These are phyloP conservation scores for Echinosophora koreensis DNA, from an alignment of 306 rosid species.

Conservation along the genomic window DNA sequence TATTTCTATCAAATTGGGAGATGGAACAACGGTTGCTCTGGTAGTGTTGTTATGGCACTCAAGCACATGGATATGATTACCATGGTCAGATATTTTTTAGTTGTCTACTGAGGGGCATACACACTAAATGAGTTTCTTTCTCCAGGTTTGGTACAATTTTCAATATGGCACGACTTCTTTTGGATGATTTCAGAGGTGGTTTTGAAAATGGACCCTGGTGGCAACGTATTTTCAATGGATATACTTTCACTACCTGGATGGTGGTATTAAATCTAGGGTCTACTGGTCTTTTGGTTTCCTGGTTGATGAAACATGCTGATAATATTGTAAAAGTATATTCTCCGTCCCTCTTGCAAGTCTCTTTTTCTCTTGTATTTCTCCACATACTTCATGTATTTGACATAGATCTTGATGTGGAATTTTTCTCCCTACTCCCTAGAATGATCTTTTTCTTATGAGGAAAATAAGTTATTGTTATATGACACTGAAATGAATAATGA, in stretches of 20 bases:
- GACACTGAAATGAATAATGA: conserved; percentile 27
- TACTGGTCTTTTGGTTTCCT: conserved; percentile 92
- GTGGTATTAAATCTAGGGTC: conserved; percentile 95
- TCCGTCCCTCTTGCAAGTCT: conserved; percentile 24
- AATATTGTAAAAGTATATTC: conserved; percentile 86
- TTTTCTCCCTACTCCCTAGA: conserved; percentile 8
- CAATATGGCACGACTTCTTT: conserved; percentile 80
- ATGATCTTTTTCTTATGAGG: conserved; percentile 23
- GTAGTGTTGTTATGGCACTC: conserved; percentile 19
- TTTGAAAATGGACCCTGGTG: conserved; percentile 98
- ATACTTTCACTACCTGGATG: conserved; percentile 84
- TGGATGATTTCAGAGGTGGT: conserved; percentile 90
- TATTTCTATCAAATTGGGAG: conserved; percentile 8
- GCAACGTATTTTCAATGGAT: conserved; percentile 90
- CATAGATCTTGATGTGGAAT: conserved; percentile 11
- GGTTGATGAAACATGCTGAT: conserved; percentile 98
- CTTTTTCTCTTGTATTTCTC: conserved; percentile 33
- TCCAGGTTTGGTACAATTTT: conserved; percentile 91
- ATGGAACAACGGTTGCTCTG: conserved; percentile 22
- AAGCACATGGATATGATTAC: conserved; percentile 18
- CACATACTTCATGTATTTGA: conserved; percentile 13
- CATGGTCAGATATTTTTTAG: conserved; percentile 15
- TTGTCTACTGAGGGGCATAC: conserved; percentile 6
- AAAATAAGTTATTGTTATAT: conserved; percentile 15
- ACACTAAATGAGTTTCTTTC: conserved; percentile 40